Conservation (phyloP, 2,329 filamentous ascomycete genomes). For the Colletotrichum caudatum region DNA sequence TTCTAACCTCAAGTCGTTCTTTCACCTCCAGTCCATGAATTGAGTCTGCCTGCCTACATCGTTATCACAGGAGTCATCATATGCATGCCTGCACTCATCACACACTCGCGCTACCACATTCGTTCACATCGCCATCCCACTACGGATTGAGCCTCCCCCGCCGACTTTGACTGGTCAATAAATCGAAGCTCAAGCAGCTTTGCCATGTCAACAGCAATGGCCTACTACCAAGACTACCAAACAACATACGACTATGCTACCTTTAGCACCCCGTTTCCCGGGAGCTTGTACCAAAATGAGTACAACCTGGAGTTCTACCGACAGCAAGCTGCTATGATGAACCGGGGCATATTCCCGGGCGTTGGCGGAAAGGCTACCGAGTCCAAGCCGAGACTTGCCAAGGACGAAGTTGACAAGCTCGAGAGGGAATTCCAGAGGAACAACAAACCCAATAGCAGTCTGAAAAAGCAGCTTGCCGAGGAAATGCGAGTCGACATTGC, state of each 20-base stretch:
- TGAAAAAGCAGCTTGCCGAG: slow-evolving; percentile 71
- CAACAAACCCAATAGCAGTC: slow-evolving; percentile 72
- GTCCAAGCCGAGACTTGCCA: slow-evolving; percentile 66
- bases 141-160: not conserved
- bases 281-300: slow-evolving; percentile 28
- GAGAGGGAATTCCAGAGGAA: slow-evolving; percentile 74
- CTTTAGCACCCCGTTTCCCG: slow-evolving; percentile 29
- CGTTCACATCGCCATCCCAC: slow-evolving; percentile 6
- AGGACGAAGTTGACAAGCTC: slow-evolving; percentile 69
- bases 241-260: slow-evolving; percentile 29
- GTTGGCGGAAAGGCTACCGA: slow-evolving; percentile 53
- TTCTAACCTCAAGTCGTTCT: slow-evolving; percentile 44
- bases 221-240: slow-evolving; percentile 38
- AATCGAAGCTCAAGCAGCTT: slow-evolving; percentile 2
- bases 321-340: slow-evolving; percentile 42
- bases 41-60: slow-evolving; percentile 26
- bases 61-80: slow-evolving; percentile 6
- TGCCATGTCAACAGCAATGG: slow-evolving; percentile 26
- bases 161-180: slow-evolving; percentile 1
- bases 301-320: slow-evolving; percentile 23
- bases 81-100: slow-evolving; percentile 15
- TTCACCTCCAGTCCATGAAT: slow-evolving; percentile 20
- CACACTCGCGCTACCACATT: slow-evolving; percentile 22
- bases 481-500: slow-evolving; percentile 72
- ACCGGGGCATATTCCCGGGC: slow-evolving; percentile 21